phyloP scores from a whole-genome alignment of 2,329 filamentous ascomycete genomes.

The Parafenestella ontariensis region DNA sequence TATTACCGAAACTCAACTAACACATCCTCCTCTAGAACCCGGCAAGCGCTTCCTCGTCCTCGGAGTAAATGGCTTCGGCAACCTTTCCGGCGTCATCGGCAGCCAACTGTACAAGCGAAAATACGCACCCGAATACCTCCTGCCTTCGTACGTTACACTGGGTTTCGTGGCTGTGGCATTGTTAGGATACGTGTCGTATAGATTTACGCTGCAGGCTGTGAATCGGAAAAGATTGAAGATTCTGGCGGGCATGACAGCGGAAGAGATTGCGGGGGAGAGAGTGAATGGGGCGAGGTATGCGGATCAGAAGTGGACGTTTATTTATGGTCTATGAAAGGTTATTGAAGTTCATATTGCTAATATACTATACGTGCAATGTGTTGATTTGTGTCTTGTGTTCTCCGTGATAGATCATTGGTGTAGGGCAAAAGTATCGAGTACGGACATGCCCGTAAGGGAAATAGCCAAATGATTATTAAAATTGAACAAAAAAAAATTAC shows the following conservation, averaged over 20 bases:
- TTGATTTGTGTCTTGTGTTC: too few relatives aligned
- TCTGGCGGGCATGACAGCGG: conserved; percentile 12
- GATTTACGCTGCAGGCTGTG: conserved; percentile 21
- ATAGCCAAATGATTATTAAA: too few relatives aligned
- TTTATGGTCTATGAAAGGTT: conserved; percentile 26
- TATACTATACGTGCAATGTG: too few relatives aligned
- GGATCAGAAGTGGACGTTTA: conserved; percentile 35
- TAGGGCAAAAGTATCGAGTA: too few relatives aligned
- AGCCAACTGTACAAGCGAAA: conserved; percentile 25
- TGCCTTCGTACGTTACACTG: conserved; percentile 29
- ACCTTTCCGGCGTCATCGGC: conserved; percentile 33
- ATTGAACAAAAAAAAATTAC: too few relatives aligned
- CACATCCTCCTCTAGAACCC: conserved; percentile 2
- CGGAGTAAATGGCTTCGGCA: conserved; percentile 32
- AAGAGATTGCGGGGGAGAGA: conserved; percentile 28
- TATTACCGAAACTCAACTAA: neutral
- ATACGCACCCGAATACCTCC: conserved; percentile 26
- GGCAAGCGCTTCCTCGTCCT: conserved; percentile 31
- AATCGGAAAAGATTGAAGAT: conserved; percentile 21
- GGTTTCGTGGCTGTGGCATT: conserved; percentile 29
- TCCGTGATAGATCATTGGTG: too few relatives aligned
- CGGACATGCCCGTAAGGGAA: too few relatives aligned
- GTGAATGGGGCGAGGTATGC: conserved; percentile 22
- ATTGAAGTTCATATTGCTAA: neutral
- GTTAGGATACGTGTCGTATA: conserved; percentile 26